These are phyloP conservation scores for Acer campestre DNA, from an alignment of 345 rosid species.

Conservation along the genomic window DNA sequence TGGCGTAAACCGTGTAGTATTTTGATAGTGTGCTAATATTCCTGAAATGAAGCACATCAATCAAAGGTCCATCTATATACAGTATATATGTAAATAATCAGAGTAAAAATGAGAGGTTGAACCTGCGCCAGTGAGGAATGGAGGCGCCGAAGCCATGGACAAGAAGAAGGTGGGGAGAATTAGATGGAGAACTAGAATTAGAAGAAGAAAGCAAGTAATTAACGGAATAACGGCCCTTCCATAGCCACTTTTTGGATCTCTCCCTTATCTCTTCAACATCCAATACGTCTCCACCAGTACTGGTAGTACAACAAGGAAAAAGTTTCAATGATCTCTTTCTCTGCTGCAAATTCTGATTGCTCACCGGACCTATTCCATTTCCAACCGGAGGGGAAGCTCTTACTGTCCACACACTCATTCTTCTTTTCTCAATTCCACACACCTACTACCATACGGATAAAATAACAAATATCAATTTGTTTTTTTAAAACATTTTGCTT, in stretches of 20 bases:
- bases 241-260: too few relatives aligned
- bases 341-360: background rate
- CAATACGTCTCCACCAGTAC: slow-evolving; percentile 24
- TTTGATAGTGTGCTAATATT: slow-evolving; percentile 42
- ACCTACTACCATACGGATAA: too few relatives aligned
- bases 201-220: slow-evolving; percentile 49
- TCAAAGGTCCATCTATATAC: too few relatives aligned
- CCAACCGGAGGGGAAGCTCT: background rate
- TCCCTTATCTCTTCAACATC: slow-evolving; percentile 46
- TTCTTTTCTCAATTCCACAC: background rate
- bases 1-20: slow-evolving; percentile 65
- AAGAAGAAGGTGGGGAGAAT: slow-evolving; percentile 16
- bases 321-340: background rate
- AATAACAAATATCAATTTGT: too few relatives aligned
- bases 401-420: background rate
- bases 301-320: background rate
- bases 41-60: too few relatives aligned
- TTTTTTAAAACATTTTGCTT: too few relatives aligned
- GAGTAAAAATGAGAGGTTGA: too few relatives aligned
- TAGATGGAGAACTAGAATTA: slow-evolving; percentile 29
- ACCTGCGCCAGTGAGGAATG: slow-evolving; percentile 51
- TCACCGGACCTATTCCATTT: too few relatives aligned
- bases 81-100: too few relatives aligned
- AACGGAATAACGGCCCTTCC: too few relatives aligned
- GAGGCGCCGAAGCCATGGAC: slow-evolving; percentile 85